Evolutionary conservation across 1,139 yeast genomes (phyloP).

Genomic region (Pneumocystis murina): DNA sequence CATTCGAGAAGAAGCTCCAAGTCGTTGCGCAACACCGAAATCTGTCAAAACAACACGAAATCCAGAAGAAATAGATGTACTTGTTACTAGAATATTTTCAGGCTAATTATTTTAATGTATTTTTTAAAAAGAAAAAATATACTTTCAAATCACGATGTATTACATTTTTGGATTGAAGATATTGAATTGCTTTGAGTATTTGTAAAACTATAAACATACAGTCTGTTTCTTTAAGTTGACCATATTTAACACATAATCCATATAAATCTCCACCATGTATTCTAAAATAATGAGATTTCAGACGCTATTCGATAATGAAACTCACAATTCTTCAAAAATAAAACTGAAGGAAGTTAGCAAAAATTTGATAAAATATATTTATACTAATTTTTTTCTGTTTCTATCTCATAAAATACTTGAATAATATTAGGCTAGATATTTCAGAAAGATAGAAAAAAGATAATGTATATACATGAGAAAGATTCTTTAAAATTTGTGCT

Average conservation of each 20-base stretch:
- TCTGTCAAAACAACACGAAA: constrained; percentile 44
- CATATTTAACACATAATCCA: constrained; percentile 39
- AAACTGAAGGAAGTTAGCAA: constrained; percentile 3
- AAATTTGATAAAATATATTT: neutral
- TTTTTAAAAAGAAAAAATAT: constrained; percentile 7
- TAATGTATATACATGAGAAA: constrained; percentile 15
- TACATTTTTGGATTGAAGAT: constrained; percentile 36
- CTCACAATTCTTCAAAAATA: constrained; percentile 16
- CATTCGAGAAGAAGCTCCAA: constrained; percentile 28
- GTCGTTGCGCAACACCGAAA: constrained; percentile 46
- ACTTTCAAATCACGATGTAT: constrained; percentile 41
- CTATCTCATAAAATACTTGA: constrained; percentile 12
- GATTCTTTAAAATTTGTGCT: constrained; percentile 15
- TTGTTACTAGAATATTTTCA: constrained; percentile 41
- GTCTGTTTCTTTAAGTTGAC: constrained; percentile 37
- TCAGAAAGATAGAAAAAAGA: neutral
- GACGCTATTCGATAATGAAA: neutral
- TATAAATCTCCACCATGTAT: constrained; percentile 53
- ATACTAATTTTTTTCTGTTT: neutral
- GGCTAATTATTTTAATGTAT: constrained; percentile 22
- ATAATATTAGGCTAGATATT: constrained; percentile 18
- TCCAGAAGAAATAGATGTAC: constrained; percentile 33
- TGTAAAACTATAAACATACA: constrained; percentile 41
- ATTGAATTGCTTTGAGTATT: constrained; percentile 37
- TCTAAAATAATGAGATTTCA: constrained; percentile 6